These are phyloP conservation scores for Colletotrichum aenigma DNA, from an alignment of 2,329 filamentous ascomycete genomes.

Conservation along the genomic window DNA sequence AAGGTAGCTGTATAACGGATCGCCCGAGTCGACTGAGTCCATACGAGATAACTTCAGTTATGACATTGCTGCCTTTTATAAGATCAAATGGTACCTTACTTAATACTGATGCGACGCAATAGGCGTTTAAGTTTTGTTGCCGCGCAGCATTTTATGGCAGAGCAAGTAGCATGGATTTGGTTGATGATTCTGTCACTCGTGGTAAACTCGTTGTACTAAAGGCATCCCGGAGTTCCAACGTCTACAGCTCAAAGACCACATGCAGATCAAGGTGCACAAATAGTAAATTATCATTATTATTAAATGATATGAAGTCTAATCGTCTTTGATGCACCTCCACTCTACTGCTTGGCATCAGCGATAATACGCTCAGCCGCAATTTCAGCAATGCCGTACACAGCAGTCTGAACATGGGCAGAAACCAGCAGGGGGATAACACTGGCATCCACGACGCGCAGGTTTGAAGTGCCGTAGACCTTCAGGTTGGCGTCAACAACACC, in stretches of 20 bases:
- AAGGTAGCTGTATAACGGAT: too few species aligned
- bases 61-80: too few species aligned
- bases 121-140: too few species aligned
- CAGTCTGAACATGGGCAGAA: conserved; percentile 53
- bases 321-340: neutral
- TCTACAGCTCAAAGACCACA: neutral
- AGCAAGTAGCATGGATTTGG: too few species aligned
- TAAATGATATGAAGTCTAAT: neutral
- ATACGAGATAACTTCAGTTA: too few species aligned
- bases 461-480: conserved; percentile 51
- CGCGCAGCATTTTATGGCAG: too few species aligned
- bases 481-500: conserved; percentile 49
- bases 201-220: neutral
- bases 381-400: conserved; percentile 58
- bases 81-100: too few species aligned
- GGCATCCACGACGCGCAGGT: conserved; percentile 53
- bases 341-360: neutral
- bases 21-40: too few species aligned
- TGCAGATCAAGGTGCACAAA: neutral
- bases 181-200: neutral
- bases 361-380: conserved; percentile 38
- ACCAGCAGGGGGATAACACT: conserved; percentile 53
- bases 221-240: too few species aligned
- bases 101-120: too few species aligned
- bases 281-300: neutral